Evolutionary conservation across 2,329 filamentous ascomycete species (phyloP).

Genomic region (Botrytis sinoallii): DNA sequence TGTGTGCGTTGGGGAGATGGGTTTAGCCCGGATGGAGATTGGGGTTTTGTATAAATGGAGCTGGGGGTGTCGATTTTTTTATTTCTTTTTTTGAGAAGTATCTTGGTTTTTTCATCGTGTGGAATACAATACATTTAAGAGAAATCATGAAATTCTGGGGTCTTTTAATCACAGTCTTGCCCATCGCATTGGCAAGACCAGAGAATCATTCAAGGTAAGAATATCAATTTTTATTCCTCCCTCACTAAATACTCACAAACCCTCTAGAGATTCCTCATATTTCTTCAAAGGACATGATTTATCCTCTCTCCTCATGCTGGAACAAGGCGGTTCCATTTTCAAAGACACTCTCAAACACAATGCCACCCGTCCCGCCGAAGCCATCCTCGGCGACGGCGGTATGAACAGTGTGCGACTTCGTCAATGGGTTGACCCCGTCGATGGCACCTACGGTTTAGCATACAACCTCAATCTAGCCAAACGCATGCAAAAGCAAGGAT

Average conservation of each 20-base stretch:
- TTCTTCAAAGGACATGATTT: conserved; percentile 43
- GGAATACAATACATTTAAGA: background rate
- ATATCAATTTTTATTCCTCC: background rate
- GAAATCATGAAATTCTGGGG: conserved; percentile 10
- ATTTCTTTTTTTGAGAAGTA: background rate
- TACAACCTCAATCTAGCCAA: conserved; percentile 66
- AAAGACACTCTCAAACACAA: conserved; percentile 40
- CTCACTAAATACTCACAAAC: background rate
- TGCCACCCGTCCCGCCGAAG: conserved; percentile 51
- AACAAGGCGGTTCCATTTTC: conserved; percentile 40
- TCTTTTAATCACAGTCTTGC: conserved; percentile 11
- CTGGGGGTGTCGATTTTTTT: background rate
- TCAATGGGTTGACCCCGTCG: conserved; percentile 65
- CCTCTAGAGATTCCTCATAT: conserved; percentile 17
- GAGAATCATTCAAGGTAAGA: background rate
- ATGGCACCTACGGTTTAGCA: conserved; percentile 63
- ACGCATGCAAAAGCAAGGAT: conserved; percentile 58
- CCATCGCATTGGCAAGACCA: conserved; percentile 12
- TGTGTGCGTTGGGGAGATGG: background rate
- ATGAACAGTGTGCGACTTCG: conserved; percentile 69
- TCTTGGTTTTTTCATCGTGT: background rate
- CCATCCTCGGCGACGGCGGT: conserved; percentile 58
- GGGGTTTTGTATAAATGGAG: background rate
- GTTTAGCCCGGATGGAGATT: background rate
- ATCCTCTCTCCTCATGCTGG: conserved; percentile 39